Evolutionary conservation across 441 rosid genomes (phyloP), one percentile per base, ranked within the genome.

Genomic region (Erodium moschatum): DNA sequence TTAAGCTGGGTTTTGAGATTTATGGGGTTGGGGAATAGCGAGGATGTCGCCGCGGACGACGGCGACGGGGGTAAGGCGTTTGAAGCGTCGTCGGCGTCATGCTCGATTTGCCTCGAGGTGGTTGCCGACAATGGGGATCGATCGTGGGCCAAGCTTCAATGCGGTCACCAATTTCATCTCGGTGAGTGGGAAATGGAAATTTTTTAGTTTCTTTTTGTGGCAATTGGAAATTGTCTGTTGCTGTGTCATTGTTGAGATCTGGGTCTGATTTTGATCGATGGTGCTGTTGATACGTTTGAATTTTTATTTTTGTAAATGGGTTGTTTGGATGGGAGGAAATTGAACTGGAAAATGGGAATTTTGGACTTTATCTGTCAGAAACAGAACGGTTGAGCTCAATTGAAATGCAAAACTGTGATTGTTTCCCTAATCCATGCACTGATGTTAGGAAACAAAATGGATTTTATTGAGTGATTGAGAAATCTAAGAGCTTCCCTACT

Each of bases 111-210:
- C 72, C 92, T 94, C 27, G 98, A 94, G 69, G 73, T 73, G 40
- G 97, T 94, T 8, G 69, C 81, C 20, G 88, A 87, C 74, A 80
- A 81, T 60, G 92, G 96, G 65, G 93, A 91, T 86, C 96, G 98
- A 60, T 85, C 97, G 0, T 89, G 90, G 98, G 97, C 97, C 44
- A 94, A 88, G 82, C 97, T 94, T 78, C 97, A 89, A 79, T 94
- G 98, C 44, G 97, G 92, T 38, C 98, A 94, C 40, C 89, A 83
- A 74, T 94, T 94, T 67, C 98, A 94, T 82, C 76, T 94, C 74
- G 98, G 98, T 92, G 67, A 64, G 81, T 20, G 8, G 7, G 65
- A 68, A 68, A 24, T 69, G 56, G 13, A n/a, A 54, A 40, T 70
- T 58, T 58, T 42, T 18, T 19, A 24, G 13, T 40, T 31, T 19